Conservation (phyloP, 148 eudicot genomes). For the Drosera capensis region DNA sequence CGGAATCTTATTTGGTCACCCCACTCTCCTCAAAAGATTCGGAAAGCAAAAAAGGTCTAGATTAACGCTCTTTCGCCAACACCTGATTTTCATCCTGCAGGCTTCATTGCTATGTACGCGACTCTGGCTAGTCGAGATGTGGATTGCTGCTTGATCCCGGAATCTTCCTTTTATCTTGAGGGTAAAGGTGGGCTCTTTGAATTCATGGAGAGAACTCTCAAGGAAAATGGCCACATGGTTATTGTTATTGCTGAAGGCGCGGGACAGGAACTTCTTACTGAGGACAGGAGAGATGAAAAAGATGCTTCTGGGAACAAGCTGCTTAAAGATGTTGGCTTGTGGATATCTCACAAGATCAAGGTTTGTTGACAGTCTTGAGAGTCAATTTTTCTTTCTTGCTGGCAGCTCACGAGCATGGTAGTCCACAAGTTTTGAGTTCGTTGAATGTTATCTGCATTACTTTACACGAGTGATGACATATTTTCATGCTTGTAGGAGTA, state of each 20-base stretch:
- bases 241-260: conserved; percentile 98
- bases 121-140: conserved; percentile 97
- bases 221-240: conserved; percentile 95
- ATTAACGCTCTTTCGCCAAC: neutral
- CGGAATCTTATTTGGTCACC: too few relatives aligned
- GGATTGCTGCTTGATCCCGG: conserved; percentile 94
- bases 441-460: conserved; percentile 3
- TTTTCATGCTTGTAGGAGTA: conserved; percentile 43
- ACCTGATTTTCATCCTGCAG: conserved; percentile 15
- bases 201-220: conserved; percentile 57
- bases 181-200: conserved; percentile 84
- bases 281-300: conserved; percentile 25
- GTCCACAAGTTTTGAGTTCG: neutral
- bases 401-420: neutral
- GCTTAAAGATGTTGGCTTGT: conserved; percentile 77
- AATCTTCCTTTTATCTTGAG: conserved; percentile 83
- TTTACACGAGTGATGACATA: neutral
- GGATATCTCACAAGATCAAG: conserved; percentile 80
- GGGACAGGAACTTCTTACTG: conserved; percentile 77
- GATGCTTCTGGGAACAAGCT: conserved; percentile 91
- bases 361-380: conserved; percentile 11
- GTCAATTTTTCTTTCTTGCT: too few relatives aligned
- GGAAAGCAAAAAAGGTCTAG: too few relatives aligned
- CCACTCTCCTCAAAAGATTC: too few relatives aligned
- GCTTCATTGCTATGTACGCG: conserved; percentile 97